A percentile compares a stretch with the other conserved stretches of the same genome.
Evolutionary conservation across 768 basidiomycete genomes (phyloP).

Genomic region (Pleurotus pulmonarius): DNA sequence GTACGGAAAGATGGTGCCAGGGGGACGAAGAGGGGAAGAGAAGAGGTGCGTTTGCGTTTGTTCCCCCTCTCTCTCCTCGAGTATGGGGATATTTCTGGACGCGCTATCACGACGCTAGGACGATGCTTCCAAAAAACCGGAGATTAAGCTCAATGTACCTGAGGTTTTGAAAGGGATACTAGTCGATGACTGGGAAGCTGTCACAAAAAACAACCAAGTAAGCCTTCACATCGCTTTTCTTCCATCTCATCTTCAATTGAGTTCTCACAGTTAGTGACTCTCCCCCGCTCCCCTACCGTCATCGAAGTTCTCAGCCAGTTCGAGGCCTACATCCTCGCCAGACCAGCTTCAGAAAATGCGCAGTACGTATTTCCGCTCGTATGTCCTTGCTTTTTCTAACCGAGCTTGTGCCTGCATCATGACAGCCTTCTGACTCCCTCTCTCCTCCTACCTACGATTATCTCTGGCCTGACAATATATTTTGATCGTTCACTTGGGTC

Average conservation of each 20-base stretch:
- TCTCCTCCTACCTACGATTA: slow-evolving; percentile 72
- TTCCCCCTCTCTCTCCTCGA: neutral
- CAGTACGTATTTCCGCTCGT: slow-evolving; percentile 28
- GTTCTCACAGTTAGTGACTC: slow-evolving; percentile 65
- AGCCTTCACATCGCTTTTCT: slow-evolving; percentile 10
- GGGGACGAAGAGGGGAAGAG: slow-evolving; percentile 68
- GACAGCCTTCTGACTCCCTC: slow-evolving; percentile 65
- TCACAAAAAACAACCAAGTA: slow-evolving; percentile 93
- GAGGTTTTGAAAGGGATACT: slow-evolving; percentile 85
- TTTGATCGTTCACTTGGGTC: slow-evolving; percentile 90
- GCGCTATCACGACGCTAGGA: slow-evolving; percentile 42
- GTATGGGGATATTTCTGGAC: neutral
- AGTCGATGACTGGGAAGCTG: slow-evolving; percentile 97
- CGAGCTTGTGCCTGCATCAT: neutral
- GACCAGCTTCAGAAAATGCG: slow-evolving; percentile 36
- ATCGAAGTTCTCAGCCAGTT: slow-evolving; percentile 76
- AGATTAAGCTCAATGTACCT: slow-evolving; percentile 88
- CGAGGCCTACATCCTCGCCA: slow-evolving; percentile 49
- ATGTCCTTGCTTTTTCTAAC: neutral
- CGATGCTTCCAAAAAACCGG: slow-evolving; percentile 74
- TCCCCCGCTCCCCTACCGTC: slow-evolving; percentile 81
- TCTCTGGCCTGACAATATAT: slow-evolving; percentile 84
- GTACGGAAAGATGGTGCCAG: slow-evolving; percentile 57
- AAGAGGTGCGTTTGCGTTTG: slow-evolving; percentile 50
- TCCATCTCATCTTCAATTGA: neutral